Conservation (phyloP, 2,329 filamentous ascomycete species). For the Fusarium sarcochroum region DNA sequence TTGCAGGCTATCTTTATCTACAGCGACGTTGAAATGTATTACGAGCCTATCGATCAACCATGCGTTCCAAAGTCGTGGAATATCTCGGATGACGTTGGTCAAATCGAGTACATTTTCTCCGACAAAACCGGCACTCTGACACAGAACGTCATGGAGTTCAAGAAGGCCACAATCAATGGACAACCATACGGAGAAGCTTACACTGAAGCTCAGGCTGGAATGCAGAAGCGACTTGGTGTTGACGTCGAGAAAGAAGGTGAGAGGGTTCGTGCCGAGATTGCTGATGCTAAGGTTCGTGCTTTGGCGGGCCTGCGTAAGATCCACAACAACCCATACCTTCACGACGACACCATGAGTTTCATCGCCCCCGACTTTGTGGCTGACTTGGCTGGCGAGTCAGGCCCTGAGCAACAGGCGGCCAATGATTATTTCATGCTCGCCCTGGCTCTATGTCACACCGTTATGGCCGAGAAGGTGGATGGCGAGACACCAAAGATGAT, state of each 20-base stretch:
- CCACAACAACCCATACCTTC: constrained; percentile 90
- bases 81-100: constrained; percentile 96
- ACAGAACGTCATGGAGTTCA: constrained; percentile 99
- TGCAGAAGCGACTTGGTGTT: constrained; percentile 92
- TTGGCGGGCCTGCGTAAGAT: constrained; percentile 79
- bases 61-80: constrained; percentile 99
- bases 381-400: constrained; percentile 84
- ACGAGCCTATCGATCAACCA: constrained; percentile 92
- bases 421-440: constrained; percentile 95
- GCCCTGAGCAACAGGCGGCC: constrained; percentile 80
- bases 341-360: constrained; percentile 92
- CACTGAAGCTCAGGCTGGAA: constrained; percentile 95
- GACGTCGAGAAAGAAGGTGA: constrained; percentile 86
- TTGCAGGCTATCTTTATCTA: constrained; percentile 97
- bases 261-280: constrained; percentile 82
- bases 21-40: constrained; percentile 96
- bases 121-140: constrained; percentile 98
- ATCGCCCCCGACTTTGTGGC: constrained; percentile 90
- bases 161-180: constrained; percentile 97
- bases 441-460: constrained; percentile 94
- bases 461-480: constrained; percentile 89
- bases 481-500: constrained; percentile 92
- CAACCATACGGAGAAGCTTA: constrained; percentile 97
- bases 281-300: constrained; percentile 79
- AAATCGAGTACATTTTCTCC: constrained; percentile 99